Percentiles rank a stretch among this genome's conserved stretches.
These are phyloP conservation scores for Knufia fluminis DNA, from an alignment of 2,329 filamentous ascomycete species.

Conservation along the genomic window DNA sequence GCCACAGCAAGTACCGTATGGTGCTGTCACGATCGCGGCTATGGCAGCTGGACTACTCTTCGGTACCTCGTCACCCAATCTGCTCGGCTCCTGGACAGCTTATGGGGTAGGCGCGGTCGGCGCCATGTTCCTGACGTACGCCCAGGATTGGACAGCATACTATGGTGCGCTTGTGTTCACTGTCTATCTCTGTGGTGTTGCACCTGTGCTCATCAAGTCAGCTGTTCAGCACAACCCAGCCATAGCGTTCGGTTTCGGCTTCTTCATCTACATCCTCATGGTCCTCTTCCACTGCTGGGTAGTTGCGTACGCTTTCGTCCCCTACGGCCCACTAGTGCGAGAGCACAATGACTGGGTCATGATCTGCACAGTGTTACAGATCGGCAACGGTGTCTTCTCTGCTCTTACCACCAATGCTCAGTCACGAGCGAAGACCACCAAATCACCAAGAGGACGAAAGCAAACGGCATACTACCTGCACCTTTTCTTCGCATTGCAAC, in stretches of 20 bases:
- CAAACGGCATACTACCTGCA: constrained; percentile 61
- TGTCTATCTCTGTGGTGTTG: constrained; percentile 71
- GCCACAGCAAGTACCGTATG: constrained; percentile 80
- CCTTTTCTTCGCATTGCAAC: constrained; percentile 64
- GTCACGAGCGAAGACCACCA: constrained; percentile 25
- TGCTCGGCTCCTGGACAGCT: constrained; percentile 68
- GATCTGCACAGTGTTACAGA: constrained; percentile 70
- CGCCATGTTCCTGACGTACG: constrained; percentile 66
- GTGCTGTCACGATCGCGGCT: constrained; percentile 71
- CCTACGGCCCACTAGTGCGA: constrained; percentile 80
- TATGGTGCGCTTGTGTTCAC: constrained; percentile 70
- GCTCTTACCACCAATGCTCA: constrained; percentile 45
- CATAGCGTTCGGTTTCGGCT: constrained; percentile 75
- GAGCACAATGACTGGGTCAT: constrained; percentile 97
- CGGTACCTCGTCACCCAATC: constrained; percentile 61
- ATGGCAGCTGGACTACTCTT: constrained; percentile 76
- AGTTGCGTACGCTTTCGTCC: constrained; percentile 95
- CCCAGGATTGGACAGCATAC: constrained; percentile 79
- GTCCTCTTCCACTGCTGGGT: constrained; percentile 98
- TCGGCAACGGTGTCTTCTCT: constrained; percentile 78
- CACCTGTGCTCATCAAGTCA: constrained; percentile 64
- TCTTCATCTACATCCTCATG: constrained; percentile 85
- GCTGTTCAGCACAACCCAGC: constrained; percentile 70
- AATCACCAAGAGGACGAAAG: constrained; percentile 35
- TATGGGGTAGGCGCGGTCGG: constrained; percentile 72